phyloP scores from a whole-genome alignment of 495 filamentous ascomycete species.

The Penicillium pulvis region DNA sequence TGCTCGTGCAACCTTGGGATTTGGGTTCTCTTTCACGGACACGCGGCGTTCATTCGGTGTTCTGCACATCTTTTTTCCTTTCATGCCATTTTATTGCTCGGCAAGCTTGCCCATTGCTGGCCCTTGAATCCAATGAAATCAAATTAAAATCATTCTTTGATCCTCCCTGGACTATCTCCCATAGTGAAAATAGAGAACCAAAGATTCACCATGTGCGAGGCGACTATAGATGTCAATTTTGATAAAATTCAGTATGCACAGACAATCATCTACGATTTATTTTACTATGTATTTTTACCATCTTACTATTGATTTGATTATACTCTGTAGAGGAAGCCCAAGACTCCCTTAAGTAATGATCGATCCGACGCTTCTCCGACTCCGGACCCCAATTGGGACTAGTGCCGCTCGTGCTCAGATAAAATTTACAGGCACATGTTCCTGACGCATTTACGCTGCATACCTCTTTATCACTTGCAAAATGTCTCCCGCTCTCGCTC shows the following conservation, averaged over 20 bases:
- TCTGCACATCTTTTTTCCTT: constrained; percentile 19
- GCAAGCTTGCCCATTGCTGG: constrained; percentile 7
- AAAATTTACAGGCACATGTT: constrained; percentile 30
- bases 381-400: constrained; percentile 32
- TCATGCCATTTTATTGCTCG: constrained; percentile 17
- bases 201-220: not conserved
- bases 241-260: too few relatives aligned
- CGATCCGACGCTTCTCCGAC: constrained; percentile 20
- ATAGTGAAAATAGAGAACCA: not conserved
- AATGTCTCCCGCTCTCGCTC: constrained; percentile 55
- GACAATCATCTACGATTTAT: too few relatives aligned
- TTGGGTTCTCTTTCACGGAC: constrained; percentile 16
- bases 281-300: too few relatives aligned
- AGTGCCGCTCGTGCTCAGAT: constrained; percentile 30
- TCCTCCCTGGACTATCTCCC: not conserved
- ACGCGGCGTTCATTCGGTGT: constrained; percentile 34
- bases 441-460: constrained; percentile 20
- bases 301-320: too few relatives aligned
- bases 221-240: not conserved
- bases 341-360: not conserved
- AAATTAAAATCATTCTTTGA: not conserved
- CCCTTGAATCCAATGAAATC: constrained; percentile 6
- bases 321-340: too few relatives aligned
- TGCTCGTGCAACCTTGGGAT: constrained; percentile 14
- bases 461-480: constrained; percentile 21